Base-by-base conservation (phyloP, 305 asterid genomes). In the Galium porrigens region DNA sequence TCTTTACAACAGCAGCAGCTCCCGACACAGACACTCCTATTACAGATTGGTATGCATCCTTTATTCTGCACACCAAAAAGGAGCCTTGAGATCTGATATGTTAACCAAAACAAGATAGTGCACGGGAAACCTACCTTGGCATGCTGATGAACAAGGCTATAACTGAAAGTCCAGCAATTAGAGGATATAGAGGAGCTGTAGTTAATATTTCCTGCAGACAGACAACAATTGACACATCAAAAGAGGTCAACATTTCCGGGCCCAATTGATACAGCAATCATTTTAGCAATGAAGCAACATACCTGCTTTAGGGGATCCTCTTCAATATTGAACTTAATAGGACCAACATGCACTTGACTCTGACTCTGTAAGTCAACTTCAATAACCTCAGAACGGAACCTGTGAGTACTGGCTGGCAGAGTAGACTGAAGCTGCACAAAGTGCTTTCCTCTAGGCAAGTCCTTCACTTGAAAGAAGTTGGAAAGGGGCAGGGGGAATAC, bases 401-500 rank as follows among this genome's bases (percentile, higher is more conserved):
- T 80, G 66, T 72, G 88, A 57, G 79, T 71, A 64, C 72, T 75
- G 18, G 88, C 73, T 70, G 85, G 84, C 73, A 77, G 64, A 68
- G 85, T 71, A 55, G 87, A 84, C 72, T 87, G 85, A 63, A 88
- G 92, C 78, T 86, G 97, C 69, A 88, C 68, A 62, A 88, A 85
- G 74, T 85, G 92, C 76, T 85, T 91, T 69, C 88, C 89, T 81
- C 81, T 87, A 17, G 95, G 94, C 70, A 91, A 81, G 84, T 81
- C 95, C 80, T 85, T 91, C 86, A 86, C 92, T 86, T 85, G 94
- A 77, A 91, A 91, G 80, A 85, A 86, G 81, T 88, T 88, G 33
- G 97, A 88, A 53, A 85, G 64, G 46, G 96, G 95, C 87, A 91
- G 75, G 20, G 96, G 97, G 72, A 86, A 80, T 68, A 74, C 76